Conservation (phyloP, 495 filamentous ascomycete genomes). For the Corynascus novoguineensis region DNA sequence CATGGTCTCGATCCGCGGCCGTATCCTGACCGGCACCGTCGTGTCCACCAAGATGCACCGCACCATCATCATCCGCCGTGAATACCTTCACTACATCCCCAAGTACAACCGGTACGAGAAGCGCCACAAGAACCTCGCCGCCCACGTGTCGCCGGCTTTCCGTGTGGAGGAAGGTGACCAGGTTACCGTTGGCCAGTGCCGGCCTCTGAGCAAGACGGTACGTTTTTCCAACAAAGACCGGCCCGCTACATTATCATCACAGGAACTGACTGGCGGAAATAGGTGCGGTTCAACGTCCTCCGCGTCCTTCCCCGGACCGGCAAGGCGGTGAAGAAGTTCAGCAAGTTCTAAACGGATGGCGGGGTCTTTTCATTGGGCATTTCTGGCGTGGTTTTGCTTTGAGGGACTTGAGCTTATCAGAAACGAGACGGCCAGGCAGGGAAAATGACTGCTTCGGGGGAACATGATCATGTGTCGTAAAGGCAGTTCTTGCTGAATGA, state of each 20-base stretch:
- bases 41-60: constrained; percentile 99
- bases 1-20: constrained; percentile 95
- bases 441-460: constrained; percentile 38
- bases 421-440: constrained; percentile 44
- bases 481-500: constrained; percentile 47
- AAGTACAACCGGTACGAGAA: constrained; percentile 99
- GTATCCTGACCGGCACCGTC: constrained; percentile 98
- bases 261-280: constrained; percentile 13
- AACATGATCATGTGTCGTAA: constrained; percentile 39
- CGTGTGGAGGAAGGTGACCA: constrained; percentile 99
- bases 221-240: constrained; percentile 32
- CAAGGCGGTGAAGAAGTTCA: constrained; percentile 95
- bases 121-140: constrained; percentile 98
- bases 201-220: constrained; percentile 98
- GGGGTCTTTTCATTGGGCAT: constrained; percentile 44
- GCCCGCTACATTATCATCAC: neutral
- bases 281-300: constrained; percentile 99
- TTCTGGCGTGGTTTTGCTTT: constrained; percentile 49
- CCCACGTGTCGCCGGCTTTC: constrained; percentile 98
- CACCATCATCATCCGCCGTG: constrained; percentile 97
- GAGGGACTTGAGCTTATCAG: constrained; percentile 45
- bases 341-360: constrained; percentile 75
- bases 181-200: constrained; percentile 98
- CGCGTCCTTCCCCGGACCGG: constrained; percentile 93
- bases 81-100: constrained; percentile 99